Evolutionary conservation across 805 yeast species (phyloP).

Genomic region (Diddensiella transvaalensis): DNA sequence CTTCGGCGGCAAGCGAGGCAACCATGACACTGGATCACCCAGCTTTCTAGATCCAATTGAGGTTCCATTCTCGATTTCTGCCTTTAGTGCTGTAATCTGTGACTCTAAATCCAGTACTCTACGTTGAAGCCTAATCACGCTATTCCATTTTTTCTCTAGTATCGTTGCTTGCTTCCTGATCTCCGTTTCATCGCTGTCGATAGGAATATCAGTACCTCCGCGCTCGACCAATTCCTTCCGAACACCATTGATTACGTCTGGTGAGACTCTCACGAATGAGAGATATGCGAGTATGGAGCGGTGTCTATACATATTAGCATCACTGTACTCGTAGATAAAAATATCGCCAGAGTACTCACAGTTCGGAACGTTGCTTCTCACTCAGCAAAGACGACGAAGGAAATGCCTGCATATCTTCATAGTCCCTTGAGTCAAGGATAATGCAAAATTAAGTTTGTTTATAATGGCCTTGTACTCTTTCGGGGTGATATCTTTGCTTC

Average conservation of each 20-base stretch:
- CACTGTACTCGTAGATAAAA: not conserved
- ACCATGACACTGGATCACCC: slow-evolving; percentile 46
- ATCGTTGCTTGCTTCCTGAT: slow-evolving; percentile 26
- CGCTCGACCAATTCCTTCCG: slow-evolving; percentile 3
- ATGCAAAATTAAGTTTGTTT: too few species aligned
- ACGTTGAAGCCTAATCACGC: slow-evolving; percentile 76
- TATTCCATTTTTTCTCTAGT: slow-evolving; percentile 81
- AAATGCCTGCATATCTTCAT: slow-evolving; percentile 2
- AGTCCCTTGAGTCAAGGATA: not conserved
- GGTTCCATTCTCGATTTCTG: slow-evolving; percentile 42
- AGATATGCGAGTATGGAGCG: slow-evolving; percentile 19
- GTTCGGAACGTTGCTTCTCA: slow-evolving; percentile 17
- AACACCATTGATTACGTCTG: not conserved
- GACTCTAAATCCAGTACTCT: slow-evolving; percentile 65
- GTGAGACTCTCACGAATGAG: slow-evolving; percentile 6
- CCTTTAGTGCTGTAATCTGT: slow-evolving; percentile 45
- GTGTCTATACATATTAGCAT: slow-evolving; percentile 10
- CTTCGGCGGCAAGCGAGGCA: slow-evolving; percentile 49
- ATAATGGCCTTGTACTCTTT: too few species aligned
- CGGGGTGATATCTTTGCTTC: too few species aligned
- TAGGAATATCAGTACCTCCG: not conserved
- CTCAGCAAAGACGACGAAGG: slow-evolving; percentile 15
- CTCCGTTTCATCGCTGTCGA: slow-evolving; percentile 10
- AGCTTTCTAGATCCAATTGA: slow-evolving; percentile 22
- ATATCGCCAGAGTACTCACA: too few species aligned